Evolutionary conservation across 805 yeast genomes (phyloP).

Genomic region (Blastobotrys muscicola): DNA sequence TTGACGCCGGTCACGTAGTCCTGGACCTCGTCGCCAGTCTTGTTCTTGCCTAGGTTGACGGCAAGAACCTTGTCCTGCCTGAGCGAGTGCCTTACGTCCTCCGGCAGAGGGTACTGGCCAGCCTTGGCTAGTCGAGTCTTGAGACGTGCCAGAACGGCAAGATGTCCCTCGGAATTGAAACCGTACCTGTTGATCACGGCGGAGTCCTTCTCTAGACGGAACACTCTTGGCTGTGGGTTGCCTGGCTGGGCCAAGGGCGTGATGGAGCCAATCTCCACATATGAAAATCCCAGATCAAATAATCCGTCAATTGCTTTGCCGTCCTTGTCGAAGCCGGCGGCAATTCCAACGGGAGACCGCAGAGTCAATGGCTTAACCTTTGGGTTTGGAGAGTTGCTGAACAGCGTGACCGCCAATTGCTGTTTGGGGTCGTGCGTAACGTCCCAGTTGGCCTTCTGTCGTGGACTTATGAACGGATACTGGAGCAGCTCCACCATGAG

Average conservation of each 20-base stretch:
- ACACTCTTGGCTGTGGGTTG: constrained; percentile 86
- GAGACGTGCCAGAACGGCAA: constrained; percentile 58
- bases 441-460: constrained; percentile 21
- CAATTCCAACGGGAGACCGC: constrained; percentile 78
- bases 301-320: constrained; percentile 84
- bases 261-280: constrained; percentile 87
- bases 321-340: constrained; percentile 93
- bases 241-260: constrained; percentile 94
- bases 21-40: constrained; percentile 78
- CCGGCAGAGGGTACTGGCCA: constrained; percentile 11
- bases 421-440: constrained; percentile 22
- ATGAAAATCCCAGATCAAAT: constrained; percentile 70
- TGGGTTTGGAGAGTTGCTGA: constrained; percentile 18
- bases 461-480: constrained; percentile 27
- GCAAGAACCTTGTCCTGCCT: constrained; percentile 47
- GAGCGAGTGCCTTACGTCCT: constrained; percentile 3
- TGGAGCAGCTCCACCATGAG: constrained; percentile 64
- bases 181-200: constrained; percentile 95
- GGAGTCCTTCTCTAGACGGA: constrained; percentile 72
- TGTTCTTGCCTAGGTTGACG: constrained; percentile 86
- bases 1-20: constrained; percentile 83
- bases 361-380: constrained; percentile 29
- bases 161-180: constrained; percentile 86
- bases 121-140: constrained; percentile 47
- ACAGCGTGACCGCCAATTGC: constrained; percentile 22